Evolutionary conservation across 495 filamentous ascomycete species (phyloP).

Genomic region (Cercophora samala): DNA sequence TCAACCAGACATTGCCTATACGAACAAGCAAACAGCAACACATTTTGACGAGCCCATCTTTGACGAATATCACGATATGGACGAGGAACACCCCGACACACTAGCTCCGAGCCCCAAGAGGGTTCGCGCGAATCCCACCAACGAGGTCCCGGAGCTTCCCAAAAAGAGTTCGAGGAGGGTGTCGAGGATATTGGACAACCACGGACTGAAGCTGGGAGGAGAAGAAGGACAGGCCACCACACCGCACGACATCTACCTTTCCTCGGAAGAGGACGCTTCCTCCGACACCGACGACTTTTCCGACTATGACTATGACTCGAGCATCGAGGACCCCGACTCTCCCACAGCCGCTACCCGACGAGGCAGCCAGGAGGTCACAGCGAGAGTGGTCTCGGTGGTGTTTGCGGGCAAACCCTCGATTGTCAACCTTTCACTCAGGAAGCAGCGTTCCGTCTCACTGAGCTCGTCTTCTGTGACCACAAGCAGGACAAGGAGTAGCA

Average conservation of each 20-base stretch:
- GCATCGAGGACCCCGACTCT: conserved; percentile 36
- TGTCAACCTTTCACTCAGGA: conserved; percentile 39
- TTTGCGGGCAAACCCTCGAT: conserved; percentile 48
- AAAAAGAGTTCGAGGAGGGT: conserved; percentile 43
- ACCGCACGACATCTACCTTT: conserved; percentile 50
- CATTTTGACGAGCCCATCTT: conserved; percentile 28
- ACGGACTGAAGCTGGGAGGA: conserved; percentile 38
- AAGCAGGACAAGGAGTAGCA: conserved; percentile 28
- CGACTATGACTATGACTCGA: conserved; percentile 48
- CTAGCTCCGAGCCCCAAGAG: conserved; percentile 9
- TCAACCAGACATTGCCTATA: conserved; percentile 16
- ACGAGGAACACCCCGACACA: conserved; percentile 26
- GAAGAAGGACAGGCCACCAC: conserved; percentile 31
- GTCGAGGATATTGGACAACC: conserved; percentile 41
- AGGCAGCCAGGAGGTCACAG: conserved; percentile 46
- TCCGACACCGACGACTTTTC: conserved; percentile 51
- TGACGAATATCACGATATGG: conserved; percentile 30
- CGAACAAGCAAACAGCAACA: conserved; percentile 9
- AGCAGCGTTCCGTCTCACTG: conserved; percentile 40
- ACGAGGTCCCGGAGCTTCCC: conserved; percentile 33
- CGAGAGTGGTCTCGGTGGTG: conserved; percentile 48
- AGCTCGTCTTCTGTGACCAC: conserved; percentile 22
- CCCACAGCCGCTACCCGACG: conserved; percentile 25
- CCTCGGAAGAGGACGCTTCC: conserved; percentile 51
- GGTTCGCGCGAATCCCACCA: neutral